A percentile compares a stretch with the other conserved stretches of the same genome.
Evolutionary conservation across 2,329 filamentous ascomycete species (phyloP).

Genomic region (Aspergillus candidus): DNA sequence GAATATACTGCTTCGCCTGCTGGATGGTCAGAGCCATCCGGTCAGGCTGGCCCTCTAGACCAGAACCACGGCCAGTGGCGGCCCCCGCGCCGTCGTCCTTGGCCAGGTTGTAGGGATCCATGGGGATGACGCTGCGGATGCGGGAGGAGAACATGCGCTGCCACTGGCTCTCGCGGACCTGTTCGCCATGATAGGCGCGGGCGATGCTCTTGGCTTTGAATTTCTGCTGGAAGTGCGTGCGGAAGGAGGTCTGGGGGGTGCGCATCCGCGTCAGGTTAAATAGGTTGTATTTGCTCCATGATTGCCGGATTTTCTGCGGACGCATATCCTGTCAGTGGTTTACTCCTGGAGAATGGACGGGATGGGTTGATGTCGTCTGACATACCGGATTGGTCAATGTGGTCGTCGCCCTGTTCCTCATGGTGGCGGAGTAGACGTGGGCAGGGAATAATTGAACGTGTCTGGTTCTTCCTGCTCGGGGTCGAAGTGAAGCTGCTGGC

Average conservation of each 20-base stretch:
- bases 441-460: slow-evolving; percentile 5
- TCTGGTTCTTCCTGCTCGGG: slow-evolving; percentile 3
- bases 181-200: slow-evolving; percentile 88
- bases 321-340: background rate
- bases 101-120: slow-evolving; percentile 76
- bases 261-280: slow-evolving; percentile 68
- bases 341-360: too few relatives aligned
- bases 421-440: slow-evolving; percentile 24
- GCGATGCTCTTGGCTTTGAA: slow-evolving; percentile 81
- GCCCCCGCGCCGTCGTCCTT: slow-evolving; percentile 73
- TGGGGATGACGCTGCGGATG: slow-evolving; percentile 74
- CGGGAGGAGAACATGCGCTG: slow-evolving; percentile 82
- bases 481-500: slow-evolving; percentile 6
- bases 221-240: slow-evolving; percentile 97
- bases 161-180: slow-evolving; percentile 90
- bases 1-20: slow-evolving; percentile 47
- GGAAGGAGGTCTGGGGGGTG: slow-evolving; percentile 34
- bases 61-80: slow-evolving; percentile 77
- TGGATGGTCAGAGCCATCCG: too few relatives aligned
- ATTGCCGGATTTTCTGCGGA: slow-evolving; percentile 77
- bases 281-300: slow-evolving; percentile 96
- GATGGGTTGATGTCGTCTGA: background rate
- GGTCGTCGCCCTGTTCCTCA: slow-evolving; percentile 43
- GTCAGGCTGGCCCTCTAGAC: slow-evolving; percentile 40
- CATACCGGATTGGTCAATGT: slow-evolving; percentile 36